Evolutionary conservation across 495 filamentous ascomycete genomes (phyloP), one percentile per base, ranked within the genome.

Genomic region (Aspergillus bridgeri): DNA sequence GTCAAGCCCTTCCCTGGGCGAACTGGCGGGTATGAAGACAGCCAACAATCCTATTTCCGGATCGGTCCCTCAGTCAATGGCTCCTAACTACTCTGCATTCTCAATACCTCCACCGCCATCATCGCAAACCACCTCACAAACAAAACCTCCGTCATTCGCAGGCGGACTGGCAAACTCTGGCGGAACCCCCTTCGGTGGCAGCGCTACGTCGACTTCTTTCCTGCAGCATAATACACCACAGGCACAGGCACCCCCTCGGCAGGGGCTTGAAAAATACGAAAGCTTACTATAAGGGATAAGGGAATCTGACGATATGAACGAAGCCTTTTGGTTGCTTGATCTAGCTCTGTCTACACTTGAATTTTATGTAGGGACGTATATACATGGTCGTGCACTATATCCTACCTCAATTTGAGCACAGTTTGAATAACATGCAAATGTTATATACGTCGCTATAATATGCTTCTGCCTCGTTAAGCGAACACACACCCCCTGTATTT

Each of bases 221-320:
- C 53, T 53, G 18, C 44, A 52, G 22, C 67, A 62, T 51, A 52
- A 56, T 27, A 62, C 49, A 59, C 24, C 46, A 44, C 59, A 75
- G 74, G 59, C 79, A 18, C 61, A 61, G 53, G 54, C 44, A 48
- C 65, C 72, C 27, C 72, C 71, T 52, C 71, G 74, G 45, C 75
- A 83, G 58, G 89, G 88, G 7, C 73, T 95, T 66, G 89, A 91
- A 69, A 88, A 86, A 64, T 95, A 90, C 63, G 86, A 90, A 64
- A 94, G 90, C 69, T 74, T 95, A 62, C 66, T 95, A 56, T 95
- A 49, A 68, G 6, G 33, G 6, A n/a, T 13, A 18, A 8, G 8
- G 51, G n/a, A 2, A 48, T 47, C 17, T 46, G 22, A 23, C 22
- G 20, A n/a, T 9, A 5, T 18, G 21, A 27, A 45, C 45, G 52